Evolutionary conservation across 768 basidiomycete genomes (phyloP).

Genomic region (Tricholoma flavovirens): DNA sequence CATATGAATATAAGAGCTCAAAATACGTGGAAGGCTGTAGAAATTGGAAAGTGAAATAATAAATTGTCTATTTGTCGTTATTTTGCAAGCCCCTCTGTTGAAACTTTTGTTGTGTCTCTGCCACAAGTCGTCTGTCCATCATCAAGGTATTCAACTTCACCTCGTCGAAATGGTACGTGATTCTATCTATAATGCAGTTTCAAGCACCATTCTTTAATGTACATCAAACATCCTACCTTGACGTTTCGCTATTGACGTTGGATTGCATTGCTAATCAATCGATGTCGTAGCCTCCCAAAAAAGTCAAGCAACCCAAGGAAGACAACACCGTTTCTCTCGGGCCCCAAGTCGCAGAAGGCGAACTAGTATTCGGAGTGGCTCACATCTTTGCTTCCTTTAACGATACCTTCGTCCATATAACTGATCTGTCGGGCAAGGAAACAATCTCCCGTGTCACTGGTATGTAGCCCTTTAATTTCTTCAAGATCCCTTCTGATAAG

Average conservation of each 20-base stretch:
- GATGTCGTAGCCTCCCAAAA: constrained; percentile 79
- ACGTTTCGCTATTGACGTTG: constrained; percentile 26
- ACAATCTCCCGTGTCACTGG: constrained; percentile 98
- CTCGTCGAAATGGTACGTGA: constrained; percentile 35
- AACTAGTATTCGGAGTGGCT: constrained; percentile 96
- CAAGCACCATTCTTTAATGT: neutral
- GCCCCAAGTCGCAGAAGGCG: constrained; percentile 93
- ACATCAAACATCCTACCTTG: constrained; percentile 1
- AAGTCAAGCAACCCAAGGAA: constrained; percentile 71
- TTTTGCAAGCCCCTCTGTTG: neutral
- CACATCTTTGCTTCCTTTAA: constrained; percentile 99
- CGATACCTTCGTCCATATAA: constrained; percentile 99
- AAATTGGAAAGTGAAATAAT: too few species aligned
- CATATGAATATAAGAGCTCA: too few species aligned
- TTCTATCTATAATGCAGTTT: neutral
- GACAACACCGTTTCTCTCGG: constrained; percentile 87
- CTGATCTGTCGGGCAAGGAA: constrained; percentile 98
- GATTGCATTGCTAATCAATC: constrained; percentile 44
- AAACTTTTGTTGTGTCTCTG: constrained; percentile 16
- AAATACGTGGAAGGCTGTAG: too few species aligned
- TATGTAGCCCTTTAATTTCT: constrained; percentile 26
- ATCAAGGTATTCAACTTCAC: constrained; percentile 28
- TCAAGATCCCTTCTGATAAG: neutral
- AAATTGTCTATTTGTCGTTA: constrained; percentile 9
- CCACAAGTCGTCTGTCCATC: constrained; percentile 21